Evolutionary conservation across 1,284 basidiomycete genomes (phyloP).

Genomic region (Ganoderma boninense): DNA sequence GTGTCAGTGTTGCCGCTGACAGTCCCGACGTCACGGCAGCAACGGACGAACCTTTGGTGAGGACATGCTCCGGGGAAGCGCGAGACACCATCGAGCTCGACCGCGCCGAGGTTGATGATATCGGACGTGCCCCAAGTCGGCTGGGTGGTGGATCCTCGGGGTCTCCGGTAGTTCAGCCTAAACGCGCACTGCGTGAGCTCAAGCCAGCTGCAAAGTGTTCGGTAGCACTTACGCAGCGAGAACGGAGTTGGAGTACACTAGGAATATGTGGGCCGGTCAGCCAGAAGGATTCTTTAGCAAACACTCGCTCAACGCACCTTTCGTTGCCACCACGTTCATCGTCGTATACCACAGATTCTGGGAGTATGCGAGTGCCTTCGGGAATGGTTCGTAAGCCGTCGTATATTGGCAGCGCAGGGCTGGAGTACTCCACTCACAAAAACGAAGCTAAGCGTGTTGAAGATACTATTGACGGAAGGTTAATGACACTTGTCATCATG

Average conservation of each 20-base stretch:
- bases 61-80: background rate
- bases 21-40: background rate
- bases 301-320: background rate
- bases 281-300: background rate
- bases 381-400: background rate
- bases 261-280: background rate
- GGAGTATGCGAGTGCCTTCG: background rate
- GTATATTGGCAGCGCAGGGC: too few species aligned
- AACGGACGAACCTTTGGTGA: background rate
- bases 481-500: background rate
- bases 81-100: background rate
- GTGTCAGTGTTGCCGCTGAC: background rate
- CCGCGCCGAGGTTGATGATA: constrained; percentile 3
- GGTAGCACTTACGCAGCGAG: background rate
- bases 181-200: background rate
- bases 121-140: background rate
- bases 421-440: background rate
- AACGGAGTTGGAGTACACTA: background rate
- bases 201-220: background rate
- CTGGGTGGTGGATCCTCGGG: background rate
- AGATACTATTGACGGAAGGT: background rate
- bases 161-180: background rate
- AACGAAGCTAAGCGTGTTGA: background rate
- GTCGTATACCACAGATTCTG: constrained; percentile 3
- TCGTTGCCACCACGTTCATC: background rate